Percentiles rank a stretch among this genome's conserved stretches.
Conservation (phyloP, 148 eudicot genomes). For the Heliosperma pusillum region DNA sequence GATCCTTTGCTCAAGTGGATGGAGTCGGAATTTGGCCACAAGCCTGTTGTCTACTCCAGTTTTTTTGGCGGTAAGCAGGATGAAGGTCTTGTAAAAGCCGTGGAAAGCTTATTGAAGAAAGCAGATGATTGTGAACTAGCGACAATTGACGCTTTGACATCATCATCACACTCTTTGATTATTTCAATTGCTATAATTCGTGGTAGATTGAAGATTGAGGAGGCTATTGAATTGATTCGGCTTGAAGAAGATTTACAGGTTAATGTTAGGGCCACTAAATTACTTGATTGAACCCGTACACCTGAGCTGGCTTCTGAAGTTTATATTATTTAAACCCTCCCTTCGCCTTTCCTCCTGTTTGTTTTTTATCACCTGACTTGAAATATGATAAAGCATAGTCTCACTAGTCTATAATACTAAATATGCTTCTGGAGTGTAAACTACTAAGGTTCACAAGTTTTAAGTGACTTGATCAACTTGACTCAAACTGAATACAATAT, state of each 20-base stretch:
- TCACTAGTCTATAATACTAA: no score
- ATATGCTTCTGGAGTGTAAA: no score
- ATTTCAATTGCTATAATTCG: constrained; percentile 63
- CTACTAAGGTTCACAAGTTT: no score
- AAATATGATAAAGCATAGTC: not conserved
- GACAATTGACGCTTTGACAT: constrained; percentile 84
- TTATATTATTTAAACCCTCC: not conserved
- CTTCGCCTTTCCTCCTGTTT: not conserved
- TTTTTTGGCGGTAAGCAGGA: constrained; percentile 92
- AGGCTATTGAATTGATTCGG: constrained; percentile 84
- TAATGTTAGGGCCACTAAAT: constrained; percentile 7
- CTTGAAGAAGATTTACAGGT: constrained; percentile 98
- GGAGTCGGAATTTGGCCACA: constrained; percentile 79
- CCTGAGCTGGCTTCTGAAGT: no score
- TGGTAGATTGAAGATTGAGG: constrained; percentile 69
- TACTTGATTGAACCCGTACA: not conserved
- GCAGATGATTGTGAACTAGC: constrained; percentile 83
- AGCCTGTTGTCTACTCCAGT: constrained; percentile 71
- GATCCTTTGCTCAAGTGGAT: constrained; percentile 82
- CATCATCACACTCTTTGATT: constrained; percentile 73
- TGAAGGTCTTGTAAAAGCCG: constrained; percentile 65
- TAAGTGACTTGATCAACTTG: no score
- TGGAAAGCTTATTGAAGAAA: constrained; percentile 58
- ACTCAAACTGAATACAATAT: no score
- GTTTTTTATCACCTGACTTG: not conserved